Percentiles rank a stretch among this genome's conserved stretches.
These are phyloP conservation scores for Solanum hybrid DNA, from an alignment of 305 asterid genomes.

Conservation along the genomic window DNA sequence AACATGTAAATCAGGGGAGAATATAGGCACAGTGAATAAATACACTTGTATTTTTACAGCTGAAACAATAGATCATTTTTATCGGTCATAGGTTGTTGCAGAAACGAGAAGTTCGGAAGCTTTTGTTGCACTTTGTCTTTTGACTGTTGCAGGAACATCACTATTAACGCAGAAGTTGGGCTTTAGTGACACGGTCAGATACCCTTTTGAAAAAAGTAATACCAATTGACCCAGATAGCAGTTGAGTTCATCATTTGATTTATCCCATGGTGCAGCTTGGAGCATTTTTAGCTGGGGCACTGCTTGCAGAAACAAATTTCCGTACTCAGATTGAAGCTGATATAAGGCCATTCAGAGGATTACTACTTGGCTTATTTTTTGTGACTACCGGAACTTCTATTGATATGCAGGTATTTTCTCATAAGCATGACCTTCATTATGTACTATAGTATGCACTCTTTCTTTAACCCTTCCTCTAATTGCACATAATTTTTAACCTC, in stretches of 20 bases:
- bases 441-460: neutral
- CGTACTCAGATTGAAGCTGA: slow-evolving; percentile 99
- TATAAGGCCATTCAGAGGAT: slow-evolving; percentile 95
- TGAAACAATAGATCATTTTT: slow-evolving; percentile 20
- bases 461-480: neutral
- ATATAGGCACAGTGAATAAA: neutral
- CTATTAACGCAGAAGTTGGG: slow-evolving; percentile 90
- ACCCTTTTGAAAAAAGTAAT: slow-evolving; percentile 13
- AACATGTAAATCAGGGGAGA: slow-evolving; percentile 3
- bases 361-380: slow-evolving; percentile 90
- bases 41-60: neutral
- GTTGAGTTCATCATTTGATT: slow-evolving; percentile 12
- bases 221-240: neutral
- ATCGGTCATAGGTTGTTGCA: slow-evolving; percentile 73
- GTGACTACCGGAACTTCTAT: slow-evolving; percentile 96
- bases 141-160: slow-evolving; percentile 95
- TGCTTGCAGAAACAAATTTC: slow-evolving; percentile 91
- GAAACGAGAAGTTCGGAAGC: slow-evolving; percentile 97
- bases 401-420: slow-evolving; percentile 67
- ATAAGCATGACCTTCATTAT: neutral
- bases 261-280: slow-evolving; percentile 63
- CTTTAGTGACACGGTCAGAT: slow-evolving; percentile 95
- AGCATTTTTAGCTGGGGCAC: slow-evolving; percentile 95
- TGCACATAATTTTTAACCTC: slow-evolving; percentile 9
- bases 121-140: slow-evolving; percentile 93